These are phyloP conservation scores for Fusarium ramigenum DNA, from an alignment of 2,329 filamentous ascomycete species.

Conservation along the genomic window DNA sequence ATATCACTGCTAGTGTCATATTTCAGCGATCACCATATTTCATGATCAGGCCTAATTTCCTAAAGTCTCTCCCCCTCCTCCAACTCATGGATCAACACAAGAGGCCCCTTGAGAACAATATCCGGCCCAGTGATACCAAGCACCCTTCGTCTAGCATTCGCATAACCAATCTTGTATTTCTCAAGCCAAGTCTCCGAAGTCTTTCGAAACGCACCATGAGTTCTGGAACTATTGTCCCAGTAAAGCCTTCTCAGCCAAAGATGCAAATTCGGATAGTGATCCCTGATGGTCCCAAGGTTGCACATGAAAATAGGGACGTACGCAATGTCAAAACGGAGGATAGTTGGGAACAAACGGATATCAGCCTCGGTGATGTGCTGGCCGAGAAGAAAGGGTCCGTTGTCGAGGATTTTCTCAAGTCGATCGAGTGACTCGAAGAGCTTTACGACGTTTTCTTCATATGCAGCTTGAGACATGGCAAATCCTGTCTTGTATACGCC, in stretches of 20 bases:
- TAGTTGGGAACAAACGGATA: constrained; percentile 72
- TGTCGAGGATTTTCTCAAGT: constrained; percentile 65
- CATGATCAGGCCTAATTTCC: not conserved
- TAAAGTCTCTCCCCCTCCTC: not conserved
- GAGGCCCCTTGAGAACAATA: constrained; percentile 43
- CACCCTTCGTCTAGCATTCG: constrained; percentile 36
- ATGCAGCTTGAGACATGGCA: constrained; percentile 71
- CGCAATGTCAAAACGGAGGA: constrained; percentile 73
- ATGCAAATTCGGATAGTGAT: constrained; percentile 73
- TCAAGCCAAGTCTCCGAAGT: constrained; percentile 69
- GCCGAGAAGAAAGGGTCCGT: constrained; percentile 70
- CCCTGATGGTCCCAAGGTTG: constrained; percentile 69
- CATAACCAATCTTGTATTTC: constrained; percentile 46
- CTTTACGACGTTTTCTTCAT: constrained; percentile 67
- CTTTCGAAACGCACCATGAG: constrained; percentile 68
- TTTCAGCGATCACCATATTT: not conserved
- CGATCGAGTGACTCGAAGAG: constrained; percentile 73
- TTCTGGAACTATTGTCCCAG: constrained; percentile 63
- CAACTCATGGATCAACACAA: constrained; percentile 29
- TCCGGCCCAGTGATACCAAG: constrained; percentile 41
- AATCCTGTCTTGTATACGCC: constrained; percentile 69
- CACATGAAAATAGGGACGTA: constrained; percentile 74
- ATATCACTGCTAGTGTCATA: not conserved
- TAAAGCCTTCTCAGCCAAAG: constrained; percentile 75
- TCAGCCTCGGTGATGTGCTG: constrained; percentile 73